Conservation (phyloP, 306 rosid genomes). For the Trifolium dubium region DNA sequence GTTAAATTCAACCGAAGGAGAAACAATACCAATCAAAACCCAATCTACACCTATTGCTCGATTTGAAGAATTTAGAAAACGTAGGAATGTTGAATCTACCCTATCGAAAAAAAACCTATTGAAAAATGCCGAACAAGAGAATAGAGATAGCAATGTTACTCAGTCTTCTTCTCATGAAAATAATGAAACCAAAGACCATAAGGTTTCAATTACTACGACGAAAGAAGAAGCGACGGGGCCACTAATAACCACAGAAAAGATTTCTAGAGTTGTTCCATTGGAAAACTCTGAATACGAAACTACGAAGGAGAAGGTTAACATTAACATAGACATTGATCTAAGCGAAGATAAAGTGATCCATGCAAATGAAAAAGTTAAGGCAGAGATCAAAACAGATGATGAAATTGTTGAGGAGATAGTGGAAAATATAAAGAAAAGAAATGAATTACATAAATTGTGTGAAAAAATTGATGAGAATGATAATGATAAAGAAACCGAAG, state of each 20-base stretch:
- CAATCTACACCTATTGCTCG: slow-evolving; percentile 41
- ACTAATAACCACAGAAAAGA: neutral
- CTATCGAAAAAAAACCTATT: slow-evolving; percentile 58
- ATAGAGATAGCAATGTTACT: neutral
- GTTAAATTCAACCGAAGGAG: slow-evolving; percentile 43
- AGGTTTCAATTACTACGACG: neutral
- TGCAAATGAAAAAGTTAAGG: neutral
- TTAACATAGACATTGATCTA: neutral
- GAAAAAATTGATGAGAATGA: slow-evolving; percentile 4
- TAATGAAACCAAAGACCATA: slow-evolving; percentile 8
- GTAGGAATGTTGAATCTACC: slow-evolving; percentile 24
- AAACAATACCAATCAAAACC: slow-evolving; percentile 41
- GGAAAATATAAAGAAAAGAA: neutral
- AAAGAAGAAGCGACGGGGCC: neutral
- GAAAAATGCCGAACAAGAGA: slow-evolving; percentile 41
- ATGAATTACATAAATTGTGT: slow-evolving; percentile 3
- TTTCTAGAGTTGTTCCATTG: slow-evolving; percentile 45
- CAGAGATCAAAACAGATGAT: neutral
- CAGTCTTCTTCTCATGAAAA: slow-evolving; percentile 18
- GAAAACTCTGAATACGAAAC: neutral
- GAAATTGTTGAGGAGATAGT: neutral
- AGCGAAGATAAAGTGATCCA: slow-evolving; percentile 4
- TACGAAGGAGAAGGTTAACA: neutral
- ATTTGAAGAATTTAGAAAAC: slow-evolving; percentile 47
- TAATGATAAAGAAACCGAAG: slow-evolving; percentile 8